Percentiles rank a stretch among this genome's conserved stretches.
phyloP scores from a whole-genome alignment of 305 asterid species.

The Fraxinus greggii region DNA sequence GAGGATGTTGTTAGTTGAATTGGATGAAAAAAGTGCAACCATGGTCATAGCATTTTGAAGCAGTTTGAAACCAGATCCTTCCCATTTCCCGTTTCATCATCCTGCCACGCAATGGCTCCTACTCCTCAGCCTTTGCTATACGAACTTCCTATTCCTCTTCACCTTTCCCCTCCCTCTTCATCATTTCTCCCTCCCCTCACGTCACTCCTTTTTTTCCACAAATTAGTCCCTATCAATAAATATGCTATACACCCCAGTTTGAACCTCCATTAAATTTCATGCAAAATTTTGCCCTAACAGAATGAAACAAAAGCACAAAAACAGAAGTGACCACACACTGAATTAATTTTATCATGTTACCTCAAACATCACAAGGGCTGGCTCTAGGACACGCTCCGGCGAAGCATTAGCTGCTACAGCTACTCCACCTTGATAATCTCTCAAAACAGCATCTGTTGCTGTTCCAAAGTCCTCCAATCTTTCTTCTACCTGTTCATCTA shows the following conservation, averaged over 20 bases:
- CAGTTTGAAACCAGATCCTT: neutral
- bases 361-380: constrained; percentile 98
- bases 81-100: neutral
- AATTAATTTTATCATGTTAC: constrained; percentile 37
- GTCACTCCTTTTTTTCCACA: neutral
- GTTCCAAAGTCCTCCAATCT: constrained; percentile 53
- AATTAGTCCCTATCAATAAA: neutral
- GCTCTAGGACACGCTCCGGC: constrained; percentile 91
- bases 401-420: constrained; percentile 78
- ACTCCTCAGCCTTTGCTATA: neutral
- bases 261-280: constrained; percentile 3
- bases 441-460: constrained; percentile 45
- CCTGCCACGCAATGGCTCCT: neutral
- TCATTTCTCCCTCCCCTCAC: neutral
- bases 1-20: neutral
- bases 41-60: neutral
- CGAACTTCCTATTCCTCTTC: neutral
- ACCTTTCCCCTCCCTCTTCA: neutral
- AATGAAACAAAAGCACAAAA: neutral
- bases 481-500: constrained; percentile 64
- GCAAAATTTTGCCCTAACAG: neutral
- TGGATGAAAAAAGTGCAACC: neutral
- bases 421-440: constrained; percentile 67
- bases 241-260: neutral
- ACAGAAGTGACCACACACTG: constrained; percentile 6